phyloP scores from a whole-genome alignment of 1,139 yeast species.

The Suhomyces coccinellae region DNA sequence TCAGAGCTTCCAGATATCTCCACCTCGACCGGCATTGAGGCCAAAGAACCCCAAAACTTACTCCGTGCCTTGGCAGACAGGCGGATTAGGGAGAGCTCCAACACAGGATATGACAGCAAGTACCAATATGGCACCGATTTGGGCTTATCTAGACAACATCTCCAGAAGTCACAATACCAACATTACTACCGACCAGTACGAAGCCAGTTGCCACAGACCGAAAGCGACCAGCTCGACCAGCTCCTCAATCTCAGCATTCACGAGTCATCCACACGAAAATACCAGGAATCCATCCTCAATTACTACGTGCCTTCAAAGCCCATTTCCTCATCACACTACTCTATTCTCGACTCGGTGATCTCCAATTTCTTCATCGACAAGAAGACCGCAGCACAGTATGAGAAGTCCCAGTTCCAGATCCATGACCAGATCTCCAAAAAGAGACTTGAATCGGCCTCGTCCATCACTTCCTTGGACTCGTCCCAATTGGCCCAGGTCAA shows the following conservation, averaged over 20 bases:
- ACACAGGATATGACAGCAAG: background rate
- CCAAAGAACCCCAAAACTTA: slow-evolving; percentile 5
- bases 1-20: slow-evolving; percentile 8
- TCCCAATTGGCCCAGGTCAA: slow-evolving; percentile 23
- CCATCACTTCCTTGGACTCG: slow-evolving; percentile 11
- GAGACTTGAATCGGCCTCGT: slow-evolving; percentile 11
- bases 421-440: slow-evolving; percentile 11
- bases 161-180: slow-evolving; percentile 16
- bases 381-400: slow-evolving; percentile 12
- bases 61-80: slow-evolving; percentile 8
- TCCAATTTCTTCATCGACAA: slow-evolving; percentile 16
- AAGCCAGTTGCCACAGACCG: background rate
- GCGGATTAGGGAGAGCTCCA: slow-evolving; percentile 5
- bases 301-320: slow-evolving; percentile 16
- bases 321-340: slow-evolving; percentile 10
- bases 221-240: slow-evolving; percentile 1
- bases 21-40: background rate
- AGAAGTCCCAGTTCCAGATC: slow-evolving; percentile 9
- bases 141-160: slow-evolving; percentile 10
- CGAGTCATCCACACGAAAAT: slow-evolving; percentile 10
- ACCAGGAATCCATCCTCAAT: slow-evolving; percentile 14
- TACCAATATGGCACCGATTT: slow-evolving; percentile 17
- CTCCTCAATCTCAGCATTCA: slow-evolving; percentile 6
- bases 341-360: slow-evolving; percentile 17
- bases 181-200: slow-evolving; percentile 12